Percentiles rank a stretch among this genome's conserved stretches.
Conservation (phyloP, 768 basidiomycete species). For the Suillus ampliporus region DNA sequence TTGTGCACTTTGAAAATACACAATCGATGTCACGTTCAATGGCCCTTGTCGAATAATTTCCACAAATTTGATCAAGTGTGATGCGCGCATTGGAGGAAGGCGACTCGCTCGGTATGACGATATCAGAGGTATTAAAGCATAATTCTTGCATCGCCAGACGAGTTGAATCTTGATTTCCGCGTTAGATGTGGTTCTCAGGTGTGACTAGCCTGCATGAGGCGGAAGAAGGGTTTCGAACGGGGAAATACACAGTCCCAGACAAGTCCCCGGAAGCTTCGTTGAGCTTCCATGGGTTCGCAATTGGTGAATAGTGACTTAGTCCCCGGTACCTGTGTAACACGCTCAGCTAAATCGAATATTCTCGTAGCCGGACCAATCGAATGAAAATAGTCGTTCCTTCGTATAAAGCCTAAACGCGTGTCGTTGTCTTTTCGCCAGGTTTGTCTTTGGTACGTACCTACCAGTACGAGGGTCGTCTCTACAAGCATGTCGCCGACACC, state of each 20-base stretch:
- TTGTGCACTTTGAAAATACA: background rate
- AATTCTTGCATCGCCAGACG: too few species aligned
- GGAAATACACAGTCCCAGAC: too few species aligned
- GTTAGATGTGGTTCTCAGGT: background rate
- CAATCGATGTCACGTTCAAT: too few species aligned
- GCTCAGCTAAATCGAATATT: background rate
- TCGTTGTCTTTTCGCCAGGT: background rate
- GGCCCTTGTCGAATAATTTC: too few species aligned
- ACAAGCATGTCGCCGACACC: background rate
- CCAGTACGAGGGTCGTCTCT: background rate
- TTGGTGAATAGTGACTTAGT: too few species aligned
- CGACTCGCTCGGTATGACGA: background rate
- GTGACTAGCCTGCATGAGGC: too few species aligned
- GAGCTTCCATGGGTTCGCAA: background rate
- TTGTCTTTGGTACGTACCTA: background rate
- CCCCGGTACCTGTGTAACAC: too few species aligned
- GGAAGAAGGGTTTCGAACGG: too few species aligned
- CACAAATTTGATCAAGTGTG: too few species aligned
- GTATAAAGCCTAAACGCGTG: background rate
- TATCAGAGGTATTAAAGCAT: background rate
- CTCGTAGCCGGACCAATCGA: background rate
- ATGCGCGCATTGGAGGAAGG: background rate
- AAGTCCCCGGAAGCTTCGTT: too few species aligned
- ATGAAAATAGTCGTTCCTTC: background rate
- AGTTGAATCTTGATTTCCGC: background rate